Evolutionary conservation across 805 yeast genomes (phyloP), one percentile per base, ranked within the genome.

Genomic region (Nakazawaea molendinolei): DNA sequence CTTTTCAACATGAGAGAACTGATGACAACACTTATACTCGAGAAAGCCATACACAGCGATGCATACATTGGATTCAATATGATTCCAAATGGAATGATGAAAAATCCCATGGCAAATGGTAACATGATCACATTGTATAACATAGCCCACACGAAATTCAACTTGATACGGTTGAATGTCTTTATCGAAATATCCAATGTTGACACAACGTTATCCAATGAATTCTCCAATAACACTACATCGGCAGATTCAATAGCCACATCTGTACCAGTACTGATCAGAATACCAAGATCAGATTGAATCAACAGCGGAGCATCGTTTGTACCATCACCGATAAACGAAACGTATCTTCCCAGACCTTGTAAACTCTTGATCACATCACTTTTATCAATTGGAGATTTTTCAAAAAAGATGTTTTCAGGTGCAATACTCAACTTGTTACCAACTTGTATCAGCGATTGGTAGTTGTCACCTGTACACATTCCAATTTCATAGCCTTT

Each of bases 241-340:
- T 87, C 95, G 0, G 98, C 96, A n/a, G 95, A 85, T 46, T 89
- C 96, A 46, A 92, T 82, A 1, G 98, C 97, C 47, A 92, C 85
- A 50, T 92, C 97, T 0, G 97, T 85, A 5, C 97, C 96, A 0
- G 94, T 74, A 8, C 94, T 80, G 40, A 94, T 76, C 8, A 97
- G 92, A 49, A 94, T 76, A 17, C 98, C 98, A 14, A 92, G 60
- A 46, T 87, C 86, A 1, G 96, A 83, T 38, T 81, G 71, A 1
- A 86, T 95, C 38, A 92, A 68, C 0, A 97, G 97, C 0, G 98
- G 97, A 0, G 97, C 95, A 55, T 92, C 99, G 56, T 92, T 92
- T 46, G 92, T 85, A 41, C 99, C 99, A 60, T 92, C 99, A 25
- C 99, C 99, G 16, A 92, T 80, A 67, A 94, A 87, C 5, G 89